Base-by-base conservation (phyloP, 345 rosid species). In the Lenwebbia sp. region DNA sequence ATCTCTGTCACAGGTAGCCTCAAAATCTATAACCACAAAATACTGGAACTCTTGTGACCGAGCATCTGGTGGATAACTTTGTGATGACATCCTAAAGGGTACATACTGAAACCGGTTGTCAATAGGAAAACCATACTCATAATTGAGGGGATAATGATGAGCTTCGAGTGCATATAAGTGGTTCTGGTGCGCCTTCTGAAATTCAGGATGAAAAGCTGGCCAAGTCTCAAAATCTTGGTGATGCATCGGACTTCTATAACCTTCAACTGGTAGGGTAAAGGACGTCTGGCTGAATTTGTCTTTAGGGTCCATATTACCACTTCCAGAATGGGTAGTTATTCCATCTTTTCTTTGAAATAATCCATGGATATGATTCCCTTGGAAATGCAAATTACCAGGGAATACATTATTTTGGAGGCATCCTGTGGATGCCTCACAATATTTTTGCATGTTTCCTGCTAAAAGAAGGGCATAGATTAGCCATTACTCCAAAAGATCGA, bases 11-110 rank as follows among this genome's bases (percentile, higher is more conserved):
- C 94, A 92, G 25, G 93, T 91, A 60, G 94, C 94, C 91, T 92
- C 94, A 84, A 92, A 92, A 83, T 92, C 94, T 86, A 91, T 91
- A 44, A 92, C 94, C 86, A 92, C 90, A 87, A 92, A 91, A 56
- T 92, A 90, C 82, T 89, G 92, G 55, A 92, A 91, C 86, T 85
- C 88, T 37, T 87, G 92, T 28, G 82, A 78, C 17, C 33, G 88
- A 65, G 83, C 84, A 57, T 88, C 90, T 26, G 84, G 87, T 62
- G 56, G 88, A 53, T 82, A 86, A 87, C 37, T 60, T 74, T 87
- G 88, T 10, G 89, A 83, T 47, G 86, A 76, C 85, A 76, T 83
- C 88, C 88, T 86, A 55, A 82, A 86, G 44, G 91, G 91, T 58
- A 82, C 62, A 56, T 86, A 75, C 25, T 89, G 91, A 85, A 87